Percentiles rank a stretch among this genome's conserved stretches.
These are phyloP conservation scores for Pseudevernia furfuracea DNA, from an alignment of 495 filamentous ascomycete species.

Conservation along the genomic window DNA sequence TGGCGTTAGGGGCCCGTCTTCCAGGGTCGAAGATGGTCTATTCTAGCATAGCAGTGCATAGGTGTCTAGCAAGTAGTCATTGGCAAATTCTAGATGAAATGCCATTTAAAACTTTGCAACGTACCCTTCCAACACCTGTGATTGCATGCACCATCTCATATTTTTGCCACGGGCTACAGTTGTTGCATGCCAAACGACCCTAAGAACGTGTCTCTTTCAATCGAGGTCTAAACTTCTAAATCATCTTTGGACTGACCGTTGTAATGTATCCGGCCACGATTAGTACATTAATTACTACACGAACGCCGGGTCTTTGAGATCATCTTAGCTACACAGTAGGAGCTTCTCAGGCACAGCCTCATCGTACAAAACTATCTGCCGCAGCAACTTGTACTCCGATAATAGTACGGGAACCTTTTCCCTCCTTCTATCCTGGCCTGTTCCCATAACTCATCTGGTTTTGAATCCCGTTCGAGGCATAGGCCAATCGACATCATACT, in stretches of 20 bases:
- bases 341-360: background rate
- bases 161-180: too few relatives aligned
- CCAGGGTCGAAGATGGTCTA: background rate
- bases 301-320: background rate
- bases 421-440: background rate
- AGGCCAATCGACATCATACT: background rate
- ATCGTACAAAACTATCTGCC: background rate
- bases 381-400: background rate
- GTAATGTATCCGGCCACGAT: background rate
- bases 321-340: background rate
- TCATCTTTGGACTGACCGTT: background rate
- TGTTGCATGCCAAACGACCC: too few relatives aligned
- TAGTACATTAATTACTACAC: too few relatives aligned
- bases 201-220: too few relatives aligned
- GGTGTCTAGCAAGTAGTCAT: background rate
- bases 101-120: too few relatives aligned
- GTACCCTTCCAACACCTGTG: too few relatives aligned
- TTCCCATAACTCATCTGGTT: background rate
- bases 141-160: too few relatives aligned
- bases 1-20: constrained; percentile 2
- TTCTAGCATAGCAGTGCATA: constrained; percentile 7
- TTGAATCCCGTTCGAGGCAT: background rate
- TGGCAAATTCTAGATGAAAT: background rate
- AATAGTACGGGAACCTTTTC: background rate
- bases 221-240: background rate